Conservation (phyloP, 1,139 yeast species). For the Candida smagusa region DNA sequence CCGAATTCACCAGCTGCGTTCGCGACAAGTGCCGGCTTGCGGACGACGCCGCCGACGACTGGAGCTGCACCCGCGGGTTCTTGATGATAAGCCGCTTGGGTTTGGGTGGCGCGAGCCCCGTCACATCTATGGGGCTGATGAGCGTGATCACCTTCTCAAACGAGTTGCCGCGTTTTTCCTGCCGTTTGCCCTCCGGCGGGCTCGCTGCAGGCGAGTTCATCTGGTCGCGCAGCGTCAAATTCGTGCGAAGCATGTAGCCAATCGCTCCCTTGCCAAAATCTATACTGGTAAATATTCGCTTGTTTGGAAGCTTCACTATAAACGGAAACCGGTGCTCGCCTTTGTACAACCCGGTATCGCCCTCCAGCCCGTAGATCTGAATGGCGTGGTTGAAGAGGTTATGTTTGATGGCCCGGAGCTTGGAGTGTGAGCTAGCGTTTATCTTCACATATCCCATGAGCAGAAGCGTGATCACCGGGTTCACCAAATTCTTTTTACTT, state of each 20-base stretch:
- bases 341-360: constrained; percentile 47
- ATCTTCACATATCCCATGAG: constrained; percentile 57
- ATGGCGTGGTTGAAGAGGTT: constrained; percentile 63
- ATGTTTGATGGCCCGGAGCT: constrained; percentile 49
- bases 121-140: constrained; percentile 72
- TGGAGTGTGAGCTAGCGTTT: constrained; percentile 49
- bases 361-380: constrained; percentile 57
- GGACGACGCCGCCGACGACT: not conserved
- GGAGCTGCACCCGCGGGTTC: constrained; percentile 27
- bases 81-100: constrained; percentile 64
- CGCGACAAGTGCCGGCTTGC: constrained; percentile 27
- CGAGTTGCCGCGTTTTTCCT: constrained; percentile 28
- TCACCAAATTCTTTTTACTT: constrained; percentile 52
- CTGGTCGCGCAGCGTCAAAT: constrained; percentile 2
- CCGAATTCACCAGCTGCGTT: constrained; percentile 52
- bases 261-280: constrained; percentile 86
- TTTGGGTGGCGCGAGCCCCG: constrained; percentile 60
- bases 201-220: not conserved
- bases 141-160: constrained; percentile 60
- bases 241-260: constrained; percentile 58
- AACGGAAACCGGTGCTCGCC: constrained; percentile 92
- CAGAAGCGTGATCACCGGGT: constrained; percentile 51
- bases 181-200: not conserved
- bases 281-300: constrained; percentile 68
- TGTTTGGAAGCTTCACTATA: constrained; percentile 70